These are phyloP conservation scores for Hypholoma sublateritium DNA, from an alignment of 768 basidiomycete species.

Conservation along the genomic window DNA sequence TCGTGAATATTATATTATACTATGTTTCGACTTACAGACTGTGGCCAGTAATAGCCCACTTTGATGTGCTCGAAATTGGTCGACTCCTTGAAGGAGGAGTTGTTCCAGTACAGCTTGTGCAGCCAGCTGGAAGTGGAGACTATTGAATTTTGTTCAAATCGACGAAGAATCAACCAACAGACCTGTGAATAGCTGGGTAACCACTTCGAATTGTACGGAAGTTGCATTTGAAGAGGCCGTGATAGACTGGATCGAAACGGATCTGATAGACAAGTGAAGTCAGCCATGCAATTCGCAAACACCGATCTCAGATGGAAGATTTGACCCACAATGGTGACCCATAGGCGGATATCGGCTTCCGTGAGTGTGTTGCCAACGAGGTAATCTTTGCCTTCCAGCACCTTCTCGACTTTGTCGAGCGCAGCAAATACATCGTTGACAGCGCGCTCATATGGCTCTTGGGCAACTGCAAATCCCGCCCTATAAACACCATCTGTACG, in stretches of 20 bases:
- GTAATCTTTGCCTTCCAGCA: slow-evolving; percentile 77
- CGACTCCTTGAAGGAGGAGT: slow-evolving; percentile 80
- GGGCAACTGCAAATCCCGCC: slow-evolving; percentile 81
- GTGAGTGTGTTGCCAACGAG: slow-evolving; percentile 81
- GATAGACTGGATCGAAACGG: slow-evolving; percentile 89
- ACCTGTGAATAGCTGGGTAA: slow-evolving; percentile 83
- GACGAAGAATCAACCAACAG: not conserved
- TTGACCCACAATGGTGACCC: slow-evolving; percentile 79
- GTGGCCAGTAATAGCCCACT: slow-evolving; percentile 71
- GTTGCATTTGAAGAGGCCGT: slow-evolving; percentile 94
- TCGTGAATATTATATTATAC: not conserved
- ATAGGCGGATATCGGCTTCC: slow-evolving; percentile 84
- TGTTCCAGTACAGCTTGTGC: slow-evolving; percentile 89
- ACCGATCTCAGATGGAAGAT: not conserved
- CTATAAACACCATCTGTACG: slow-evolving; percentile 83
- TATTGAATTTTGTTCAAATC: not conserved
- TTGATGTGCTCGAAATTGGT: slow-evolving; percentile 94
- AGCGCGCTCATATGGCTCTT: slow-evolving; percentile 77
- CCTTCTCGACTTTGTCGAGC: slow-evolving; percentile 79
- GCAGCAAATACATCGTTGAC: slow-evolving; percentile 74
- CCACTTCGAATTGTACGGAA: slow-evolving; percentile 80
- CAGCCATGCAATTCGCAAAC: not conserved
- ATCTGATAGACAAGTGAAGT: slow-evolving; percentile 40
- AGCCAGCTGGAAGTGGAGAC: slow-evolving; percentile 54
- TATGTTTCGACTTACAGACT: slow-evolving; percentile 32